These are phyloP conservation scores for Gymnopilus junonius DNA, from an alignment of 768 basidiomycete genomes.

Conservation along the genomic window DNA sequence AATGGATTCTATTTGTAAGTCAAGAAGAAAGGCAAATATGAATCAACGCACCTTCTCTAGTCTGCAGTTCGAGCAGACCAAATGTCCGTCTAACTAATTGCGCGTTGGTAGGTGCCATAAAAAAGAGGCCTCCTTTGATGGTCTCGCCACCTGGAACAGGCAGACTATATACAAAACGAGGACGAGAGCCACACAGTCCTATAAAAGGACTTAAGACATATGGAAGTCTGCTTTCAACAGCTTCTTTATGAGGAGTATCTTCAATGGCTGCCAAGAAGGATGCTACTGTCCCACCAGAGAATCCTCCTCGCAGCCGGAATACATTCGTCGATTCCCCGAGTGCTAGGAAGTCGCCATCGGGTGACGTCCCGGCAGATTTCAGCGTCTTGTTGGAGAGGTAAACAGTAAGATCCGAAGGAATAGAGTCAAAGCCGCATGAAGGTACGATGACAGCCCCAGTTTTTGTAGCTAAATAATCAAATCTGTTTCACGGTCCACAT, in stretches of 20 bases:
- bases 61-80: slow-evolving; percentile 45
- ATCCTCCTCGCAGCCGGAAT: slow-evolving; percentile 46
- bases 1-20: not conserved
- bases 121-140: slow-evolving; percentile 39
- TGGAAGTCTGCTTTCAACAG: slow-evolving; percentile 31
- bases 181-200: slow-evolving; percentile 27
- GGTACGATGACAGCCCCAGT: slow-evolving; percentile 80
- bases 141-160: slow-evolving; percentile 39
- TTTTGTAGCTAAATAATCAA: slow-evolving; percentile 72
- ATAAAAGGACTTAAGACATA: slow-evolving; percentile 47
- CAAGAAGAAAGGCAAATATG: not conserved
- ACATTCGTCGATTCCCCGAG: slow-evolving; percentile 64
- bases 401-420: slow-evolving; percentile 74
- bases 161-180: slow-evolving; percentile 41
- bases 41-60: slow-evolving; percentile 20
- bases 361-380: slow-evolving; percentile 39
- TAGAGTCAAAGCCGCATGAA: slow-evolving; percentile 76
- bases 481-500: slow-evolving; percentile 41
- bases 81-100: slow-evolving; percentile 51
- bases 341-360: slow-evolving; percentile 24
- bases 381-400: slow-evolving; percentile 75
- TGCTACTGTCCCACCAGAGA: slow-evolving; percentile 71
- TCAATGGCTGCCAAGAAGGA: slow-evolving; percentile 42
- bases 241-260: slow-evolving; percentile 39
- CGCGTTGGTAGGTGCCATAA: slow-evolving; percentile 46